Evolutionary conservation across 139 green algal genomes (phyloP).

Genomic region (Pseudopediastrum boryanum): DNA sequence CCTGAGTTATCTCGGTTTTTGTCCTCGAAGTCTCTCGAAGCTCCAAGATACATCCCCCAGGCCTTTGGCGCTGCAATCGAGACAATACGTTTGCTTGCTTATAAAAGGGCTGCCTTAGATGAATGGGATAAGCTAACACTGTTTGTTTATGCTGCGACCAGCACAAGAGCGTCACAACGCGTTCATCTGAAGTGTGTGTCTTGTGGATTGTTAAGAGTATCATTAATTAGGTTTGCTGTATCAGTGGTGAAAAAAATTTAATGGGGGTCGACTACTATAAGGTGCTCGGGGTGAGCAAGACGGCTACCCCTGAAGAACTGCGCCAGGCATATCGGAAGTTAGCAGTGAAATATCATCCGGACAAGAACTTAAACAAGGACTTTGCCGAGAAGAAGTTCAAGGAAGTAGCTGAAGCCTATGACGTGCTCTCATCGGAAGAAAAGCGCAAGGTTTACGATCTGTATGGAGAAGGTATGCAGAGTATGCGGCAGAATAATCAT

Average conservation of each 20-base stretch:
- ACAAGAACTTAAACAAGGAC: slow-evolving; percentile 40
- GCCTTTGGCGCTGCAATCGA: neutral
- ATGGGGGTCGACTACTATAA: slow-evolving; percentile 87
- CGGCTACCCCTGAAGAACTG: slow-evolving; percentile 63
- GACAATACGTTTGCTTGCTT: neutral
- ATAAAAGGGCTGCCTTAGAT: neutral
- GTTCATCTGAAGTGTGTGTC: no score
- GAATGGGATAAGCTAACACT: neutral
- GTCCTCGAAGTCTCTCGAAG: no score
- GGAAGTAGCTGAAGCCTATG: slow-evolving; percentile 85
- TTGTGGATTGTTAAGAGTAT: no score
- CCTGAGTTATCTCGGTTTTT: no score
- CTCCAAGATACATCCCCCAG: no score
- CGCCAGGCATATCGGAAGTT: slow-evolving; percentile 90
- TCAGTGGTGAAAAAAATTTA: neutral
- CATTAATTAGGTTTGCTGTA: neutral
- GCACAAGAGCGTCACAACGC: neutral
- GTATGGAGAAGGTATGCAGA: slow-evolving; percentile 66
- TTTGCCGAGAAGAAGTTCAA: slow-evolving; percentile 68
- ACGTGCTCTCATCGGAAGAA: slow-evolving; percentile 80
- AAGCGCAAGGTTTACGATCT: slow-evolving; percentile 84
- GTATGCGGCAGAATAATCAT: no score
- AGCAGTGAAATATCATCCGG: slow-evolving; percentile 84
- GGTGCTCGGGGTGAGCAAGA: slow-evolving; percentile 71
- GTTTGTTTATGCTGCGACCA: neutral